A percentile compares a stretch with the other conserved stretches of the same genome.
Evolutionary conservation across 2,329 filamentous ascomycete species (phyloP).

Genomic region (Elsinoe arachidis): DNA sequence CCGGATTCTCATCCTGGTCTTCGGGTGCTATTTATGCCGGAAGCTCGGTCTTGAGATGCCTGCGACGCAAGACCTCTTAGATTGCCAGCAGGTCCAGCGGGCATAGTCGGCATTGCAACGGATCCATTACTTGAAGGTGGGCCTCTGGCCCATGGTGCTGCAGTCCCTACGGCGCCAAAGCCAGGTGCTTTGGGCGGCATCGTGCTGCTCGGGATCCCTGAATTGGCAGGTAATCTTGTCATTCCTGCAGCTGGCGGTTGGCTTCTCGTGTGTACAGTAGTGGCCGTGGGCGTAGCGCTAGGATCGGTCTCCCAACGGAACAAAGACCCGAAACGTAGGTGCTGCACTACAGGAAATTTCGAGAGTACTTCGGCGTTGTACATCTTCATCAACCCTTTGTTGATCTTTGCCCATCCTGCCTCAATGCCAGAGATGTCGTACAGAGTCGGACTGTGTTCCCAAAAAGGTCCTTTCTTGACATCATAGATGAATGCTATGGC

Average conservation of each 20-base stretch:
- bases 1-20: too few relatives aligned
- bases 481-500: constrained; percentile 96
- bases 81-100: neutral
- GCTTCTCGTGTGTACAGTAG: constrained; percentile 23
- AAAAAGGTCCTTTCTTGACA: constrained; percentile 92
- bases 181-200: constrained; percentile 22
- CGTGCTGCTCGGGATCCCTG: constrained; percentile 14
- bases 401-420: constrained; percentile 94
- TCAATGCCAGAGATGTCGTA: constrained; percentile 89
- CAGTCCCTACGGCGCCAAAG: constrained; percentile 13
- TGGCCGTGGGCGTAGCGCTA: constrained; percentile 24
- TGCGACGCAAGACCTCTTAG: neutral
- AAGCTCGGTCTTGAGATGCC: neutral
- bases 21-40: neutral
- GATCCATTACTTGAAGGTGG: constrained; percentile 6
- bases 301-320: constrained; percentile 42
- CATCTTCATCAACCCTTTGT: constrained; percentile 98
- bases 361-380: constrained; percentile 92
- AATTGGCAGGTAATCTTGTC: neutral
- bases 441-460: constrained; percentile 84
- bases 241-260: constrained; percentile 20
- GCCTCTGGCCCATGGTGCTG: constrained; percentile 20
- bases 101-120: neutral
- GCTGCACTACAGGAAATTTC: constrained; percentile 98
- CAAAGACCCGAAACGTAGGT: constrained; percentile 54